Evolutionary conservation across 345 rosid genomes (phyloP), one percentile per base, ranked within the genome.

Genomic region (Triadica sebifera): DNA sequence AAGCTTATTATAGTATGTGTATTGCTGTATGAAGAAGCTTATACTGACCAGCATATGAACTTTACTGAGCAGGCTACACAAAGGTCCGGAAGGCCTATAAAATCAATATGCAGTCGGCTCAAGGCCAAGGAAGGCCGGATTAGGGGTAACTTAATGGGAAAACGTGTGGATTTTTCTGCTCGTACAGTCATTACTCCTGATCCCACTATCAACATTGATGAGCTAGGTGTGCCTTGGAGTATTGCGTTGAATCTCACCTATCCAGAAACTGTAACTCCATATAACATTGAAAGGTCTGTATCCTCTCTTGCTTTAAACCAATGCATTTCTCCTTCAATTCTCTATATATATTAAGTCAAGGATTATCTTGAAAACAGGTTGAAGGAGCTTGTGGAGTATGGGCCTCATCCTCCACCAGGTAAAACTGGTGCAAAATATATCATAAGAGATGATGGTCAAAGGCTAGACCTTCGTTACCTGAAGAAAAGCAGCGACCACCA

Each of bases 151-250:
- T 79, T 94, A 85, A 92, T 94, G 98, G 98, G 98, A 15, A 94
- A 94, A 78, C 86, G 98, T 17, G 98, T 94, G n/a, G 98, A 94
- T 79, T 94, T 94, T 81, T 94, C 98, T 2, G 98, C 98, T 46
- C 89, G 98, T 67, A 94, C 98, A n/a, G 98, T 92, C 78, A 94
- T 94, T 63, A 94, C 98, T 43, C 98, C 98, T n/a, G 98, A 94
- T 80, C 98, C 98, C 55, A 94, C 83, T 68, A 91, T 94, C 57
- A 94, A 94, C 82, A 92, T 94, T 49, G 98, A 94, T 86, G 77
- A 94, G 72, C 87, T 94, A 62, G 98, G 98, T 22, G 98, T 94
- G 34, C 98, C 98, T 5, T 94, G 98, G 98, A 94, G 98, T 84
- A 94, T 92, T 75, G 98, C 97, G 24, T 82, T 94, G 75, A 94